Evolutionary conservation across 768 basidiomycete species (phyloP).

Genomic region (Pulveroboletus frians): DNA sequence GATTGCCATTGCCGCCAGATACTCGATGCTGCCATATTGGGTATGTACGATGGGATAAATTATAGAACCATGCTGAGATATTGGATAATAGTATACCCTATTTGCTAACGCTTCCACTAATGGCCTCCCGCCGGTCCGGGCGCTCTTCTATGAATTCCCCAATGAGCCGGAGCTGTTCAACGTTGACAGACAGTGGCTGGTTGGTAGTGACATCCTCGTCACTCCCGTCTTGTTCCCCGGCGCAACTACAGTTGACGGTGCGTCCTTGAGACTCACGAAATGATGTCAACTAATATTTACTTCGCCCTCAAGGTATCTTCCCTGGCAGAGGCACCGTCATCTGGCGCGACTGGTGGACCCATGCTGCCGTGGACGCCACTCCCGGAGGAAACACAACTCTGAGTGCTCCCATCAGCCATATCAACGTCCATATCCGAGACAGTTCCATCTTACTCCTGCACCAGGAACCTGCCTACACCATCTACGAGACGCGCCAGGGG

Average conservation of each 20-base stretch:
- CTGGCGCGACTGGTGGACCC: slow-evolving; percentile 76
- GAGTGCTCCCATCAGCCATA: slow-evolving; percentile 65
- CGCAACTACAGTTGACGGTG: slow-evolving; percentile 61
- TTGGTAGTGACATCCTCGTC: slow-evolving; percentile 67
- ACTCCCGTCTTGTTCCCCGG: slow-evolving; percentile 72
- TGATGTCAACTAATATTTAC: not conserved
- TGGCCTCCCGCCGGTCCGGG: slow-evolving; percentile 68
- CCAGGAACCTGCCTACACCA: slow-evolving; percentile 58
- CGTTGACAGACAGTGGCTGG: slow-evolving; percentile 64
- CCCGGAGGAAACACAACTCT: slow-evolving; percentile 44
- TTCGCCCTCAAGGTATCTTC: slow-evolving; percentile 46
- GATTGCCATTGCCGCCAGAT: slow-evolving; percentile 51
- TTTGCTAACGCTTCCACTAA: slow-evolving; percentile 61
- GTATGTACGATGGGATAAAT: slow-evolving; percentile 33
- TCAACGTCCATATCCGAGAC: slow-evolving; percentile 72
- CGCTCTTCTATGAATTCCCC: slow-evolving; percentile 77
- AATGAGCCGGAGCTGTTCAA: slow-evolving; percentile 58
- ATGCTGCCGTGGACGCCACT: slow-evolving; percentile 44
- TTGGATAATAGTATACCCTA: slow-evolving; percentile 52
- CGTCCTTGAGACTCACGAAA: slow-evolving; percentile 3
- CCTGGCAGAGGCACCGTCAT: slow-evolving; percentile 53
- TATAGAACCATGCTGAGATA: not conserved
- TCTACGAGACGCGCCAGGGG: slow-evolving; percentile 56
- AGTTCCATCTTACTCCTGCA: slow-evolving; percentile 63
- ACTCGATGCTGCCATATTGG: slow-evolving; percentile 76